These are phyloP conservation scores for Camelina sativa DNA, from an alignment of 345 rosid species.

Conservation along the genomic window DNA sequence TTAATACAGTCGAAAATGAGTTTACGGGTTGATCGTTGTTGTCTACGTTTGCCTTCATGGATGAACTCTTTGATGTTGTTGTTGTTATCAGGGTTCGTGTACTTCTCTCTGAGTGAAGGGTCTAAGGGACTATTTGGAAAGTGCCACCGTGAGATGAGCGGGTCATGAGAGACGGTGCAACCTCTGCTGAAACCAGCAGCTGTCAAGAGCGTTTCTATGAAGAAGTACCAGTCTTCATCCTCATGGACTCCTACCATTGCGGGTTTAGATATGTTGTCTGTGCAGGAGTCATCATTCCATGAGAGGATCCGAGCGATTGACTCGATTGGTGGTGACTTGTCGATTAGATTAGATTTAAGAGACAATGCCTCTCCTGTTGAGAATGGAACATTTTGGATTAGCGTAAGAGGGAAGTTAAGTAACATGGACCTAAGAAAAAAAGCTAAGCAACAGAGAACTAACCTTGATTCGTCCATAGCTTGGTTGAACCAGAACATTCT, in stretches of 20 bases:
- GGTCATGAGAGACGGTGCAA: conserved; percentile 39
- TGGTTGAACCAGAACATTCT: conserved; percentile 52
- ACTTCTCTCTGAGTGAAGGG: conserved; percentile 68
- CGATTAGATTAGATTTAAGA: conserved; percentile 72
- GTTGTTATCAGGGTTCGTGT: conserved; percentile 47
- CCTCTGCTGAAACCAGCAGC: conserved; percentile 65
- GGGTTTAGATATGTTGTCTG: conserved; percentile 48
- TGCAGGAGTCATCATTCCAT: conserved; percentile 57
- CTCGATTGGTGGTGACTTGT: conserved; percentile 78
- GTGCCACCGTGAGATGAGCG: conserved; percentile 59
- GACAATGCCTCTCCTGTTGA: conserved; percentile 55
- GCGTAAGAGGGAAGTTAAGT: conserved; percentile 48
- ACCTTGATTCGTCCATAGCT: conserved; percentile 52
- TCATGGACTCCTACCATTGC: conserved; percentile 50
- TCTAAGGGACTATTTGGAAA: conserved; percentile 76
- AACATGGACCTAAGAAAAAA: conserved; percentile 25
- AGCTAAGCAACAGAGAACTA: conserved; percentile 29
- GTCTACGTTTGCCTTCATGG: conserved; percentile 78
- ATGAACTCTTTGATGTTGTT: conserved; percentile 43
- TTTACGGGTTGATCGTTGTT: conserved; percentile 63
- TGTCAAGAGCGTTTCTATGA: conserved; percentile 59
- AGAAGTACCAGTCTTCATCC: conserved; percentile 63
- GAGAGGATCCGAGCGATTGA: conserved; percentile 67
- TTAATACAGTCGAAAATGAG: conserved; percentile 75
- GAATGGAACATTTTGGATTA: conserved; percentile 58